These are phyloP conservation scores for Panus rudis DNA, from an alignment of 768 basidiomycete genomes.

Conservation along the genomic window DNA sequence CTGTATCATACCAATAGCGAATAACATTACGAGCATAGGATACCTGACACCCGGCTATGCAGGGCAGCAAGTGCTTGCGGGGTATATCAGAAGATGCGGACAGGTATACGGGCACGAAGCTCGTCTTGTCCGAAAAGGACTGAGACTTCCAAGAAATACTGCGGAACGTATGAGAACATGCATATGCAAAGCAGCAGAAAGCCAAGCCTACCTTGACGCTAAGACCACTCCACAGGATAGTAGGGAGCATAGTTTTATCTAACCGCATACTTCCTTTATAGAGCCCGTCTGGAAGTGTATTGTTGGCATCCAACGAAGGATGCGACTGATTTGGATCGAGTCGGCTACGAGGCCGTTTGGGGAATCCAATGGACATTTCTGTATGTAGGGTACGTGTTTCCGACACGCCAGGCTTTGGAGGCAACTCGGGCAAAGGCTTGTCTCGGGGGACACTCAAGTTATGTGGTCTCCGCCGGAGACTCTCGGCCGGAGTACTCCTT, in stretches of 20 bases:
- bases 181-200: neutral
- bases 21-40: too few species aligned
- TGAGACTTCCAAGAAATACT: constrained; percentile 73
- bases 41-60: too few species aligned
- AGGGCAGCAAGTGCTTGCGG: neutral
- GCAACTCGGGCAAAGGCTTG: constrained; percentile 23
- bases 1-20: too few species aligned
- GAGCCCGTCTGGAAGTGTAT: constrained; percentile 59
- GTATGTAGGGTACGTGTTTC: constrained; percentile 42
- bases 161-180: constrained; percentile 6
- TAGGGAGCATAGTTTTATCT: constrained; percentile 53
- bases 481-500: constrained; percentile 14
- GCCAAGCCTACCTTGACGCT: constrained; percentile 51
- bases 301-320: constrained; percentile 39
- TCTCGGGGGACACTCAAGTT: constrained; percentile 6
- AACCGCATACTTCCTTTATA: constrained; percentile 53
- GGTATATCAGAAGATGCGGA: constrained; percentile 41
- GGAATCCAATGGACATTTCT: constrained; percentile 59
- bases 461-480: constrained; percentile 1
- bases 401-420: constrained; percentile 21
- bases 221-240: constrained; percentile 60
- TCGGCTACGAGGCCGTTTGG: constrained; percentile 54
- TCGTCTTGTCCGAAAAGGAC: constrained; percentile 61
- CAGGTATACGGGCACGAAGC: constrained; percentile 52
- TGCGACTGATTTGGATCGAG: constrained; percentile 32